Percentiles rank a stretch among this genome's conserved stretches.
phyloP scores from a whole-genome alignment of 1,139 yeast species.

The Blastobotrys raffinosifermentans region DNA sequence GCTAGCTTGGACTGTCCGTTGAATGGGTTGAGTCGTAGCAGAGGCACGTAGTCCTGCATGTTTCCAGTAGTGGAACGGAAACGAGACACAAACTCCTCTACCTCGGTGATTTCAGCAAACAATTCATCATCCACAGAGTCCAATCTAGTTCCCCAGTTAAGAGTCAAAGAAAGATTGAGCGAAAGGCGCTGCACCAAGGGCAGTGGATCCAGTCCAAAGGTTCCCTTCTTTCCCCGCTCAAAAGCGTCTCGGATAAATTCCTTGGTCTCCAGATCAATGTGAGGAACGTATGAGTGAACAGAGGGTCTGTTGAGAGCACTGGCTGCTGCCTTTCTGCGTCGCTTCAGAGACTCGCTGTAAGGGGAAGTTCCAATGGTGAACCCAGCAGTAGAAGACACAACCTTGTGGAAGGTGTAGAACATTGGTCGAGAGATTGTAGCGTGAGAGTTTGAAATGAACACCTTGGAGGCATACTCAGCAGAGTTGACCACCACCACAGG shows the following conservation, averaged over 20 bases:
- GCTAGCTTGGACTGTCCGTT: constrained; percentile 32
- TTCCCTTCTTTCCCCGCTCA: constrained; percentile 12
- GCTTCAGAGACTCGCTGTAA: constrained; percentile 46
- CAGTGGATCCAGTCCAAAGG: constrained; percentile 39
- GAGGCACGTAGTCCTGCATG: constrained; percentile 55
- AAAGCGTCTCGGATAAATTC: constrained; percentile 17
- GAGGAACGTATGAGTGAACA: constrained; percentile 29
- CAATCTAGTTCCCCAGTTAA: constrained; percentile 57
- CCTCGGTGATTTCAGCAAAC: constrained; percentile 50
- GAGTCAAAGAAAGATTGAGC: constrained; percentile 47
- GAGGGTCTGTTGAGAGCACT: constrained; percentile 42
- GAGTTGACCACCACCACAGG: constrained; percentile 62
- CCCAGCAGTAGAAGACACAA: constrained; percentile 51
- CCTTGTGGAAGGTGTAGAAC: constrained; percentile 59
- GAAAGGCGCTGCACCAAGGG: constrained; percentile 41
- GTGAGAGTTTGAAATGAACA: constrained; percentile 49
- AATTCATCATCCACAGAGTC: constrained; percentile 39
- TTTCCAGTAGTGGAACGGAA: constrained; percentile 62
- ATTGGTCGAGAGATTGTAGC: constrained; percentile 62
- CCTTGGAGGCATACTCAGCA: constrained; percentile 43
- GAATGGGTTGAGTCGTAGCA: constrained; percentile 36
- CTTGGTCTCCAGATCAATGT: constrained; percentile 42
- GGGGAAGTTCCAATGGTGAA: constrained; percentile 74
- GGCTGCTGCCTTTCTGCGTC: constrained; percentile 51
- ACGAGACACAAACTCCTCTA: constrained; percentile 58